A percentile compares a stretch with the other conserved stretches of the same genome.
Evolutionary conservation across 2,329 filamentous ascomycete genomes (phyloP).

Genomic region (Dichotomopilus funicola): DNA sequence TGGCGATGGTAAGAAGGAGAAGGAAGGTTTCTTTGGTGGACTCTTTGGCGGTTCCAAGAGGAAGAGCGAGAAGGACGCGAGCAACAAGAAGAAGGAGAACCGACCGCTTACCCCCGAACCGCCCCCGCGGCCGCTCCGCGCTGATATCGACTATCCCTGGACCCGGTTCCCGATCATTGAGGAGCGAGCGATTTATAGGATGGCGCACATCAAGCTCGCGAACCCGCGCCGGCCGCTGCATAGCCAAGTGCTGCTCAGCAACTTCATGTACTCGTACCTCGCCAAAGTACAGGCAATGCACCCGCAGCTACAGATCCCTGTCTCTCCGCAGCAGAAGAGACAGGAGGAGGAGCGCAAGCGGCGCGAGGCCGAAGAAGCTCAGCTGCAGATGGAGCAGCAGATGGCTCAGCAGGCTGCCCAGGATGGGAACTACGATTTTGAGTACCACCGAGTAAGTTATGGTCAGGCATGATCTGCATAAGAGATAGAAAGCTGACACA

Average conservation of each 20-base stretch:
- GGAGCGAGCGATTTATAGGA: constrained; percentile 93
- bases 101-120: constrained; percentile 76
- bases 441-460: constrained; percentile 32
- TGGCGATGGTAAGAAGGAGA: constrained; percentile 77
- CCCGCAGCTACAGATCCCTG: constrained; percentile 86
- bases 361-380: constrained; percentile 36
- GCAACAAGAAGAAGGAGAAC: constrained; percentile 66
- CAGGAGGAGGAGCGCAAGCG: constrained; percentile 41
- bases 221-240: constrained; percentile 87
- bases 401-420: constrained; percentile 27
- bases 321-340: constrained; percentile 55
- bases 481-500: constrained; percentile 2
- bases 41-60: constrained; percentile 89
- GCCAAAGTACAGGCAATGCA: constrained; percentile 99
- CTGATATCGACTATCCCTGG: constrained; percentile 94
- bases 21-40: constrained; percentile 87
- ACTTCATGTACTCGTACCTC: constrained; percentile 99
- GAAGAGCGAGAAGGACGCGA: constrained; percentile 69
- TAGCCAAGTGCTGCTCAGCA: constrained; percentile 92
- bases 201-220: constrained; percentile 98
- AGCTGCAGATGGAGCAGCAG: constrained; percentile 36
- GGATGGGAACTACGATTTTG: constrained; percentile 30
- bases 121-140: constrained; percentile 61
- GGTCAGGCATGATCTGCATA: not conserved
- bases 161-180: constrained; percentile 91